Evolutionary conservation across 495 filamentous ascomycete genomes (phyloP).

Genomic region (Penicillium herquei): DNA sequence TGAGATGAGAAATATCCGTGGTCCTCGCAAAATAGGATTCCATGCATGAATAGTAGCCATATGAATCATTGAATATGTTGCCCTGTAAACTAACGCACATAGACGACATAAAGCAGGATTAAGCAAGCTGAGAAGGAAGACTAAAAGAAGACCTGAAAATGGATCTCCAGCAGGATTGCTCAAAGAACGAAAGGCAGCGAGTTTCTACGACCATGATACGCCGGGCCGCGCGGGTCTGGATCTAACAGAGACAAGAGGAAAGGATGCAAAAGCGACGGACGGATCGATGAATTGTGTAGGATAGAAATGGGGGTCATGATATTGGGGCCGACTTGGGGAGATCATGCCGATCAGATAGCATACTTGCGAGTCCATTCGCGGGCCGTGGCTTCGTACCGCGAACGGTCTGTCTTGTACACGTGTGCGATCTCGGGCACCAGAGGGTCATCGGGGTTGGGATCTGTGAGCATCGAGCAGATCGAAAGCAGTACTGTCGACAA

Average conservation of each 20-base stretch:
- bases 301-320: constrained; percentile 8
- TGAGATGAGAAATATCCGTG: not conserved
- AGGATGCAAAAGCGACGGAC: constrained; percentile 35
- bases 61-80: constrained; percentile 46
- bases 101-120: constrained; percentile 6
- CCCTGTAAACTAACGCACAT: constrained; percentile 25
- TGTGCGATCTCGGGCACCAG: constrained; percentile 98
- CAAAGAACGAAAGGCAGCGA: constrained; percentile 12
- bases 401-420: constrained; percentile 98
- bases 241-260: constrained; percentile 35
- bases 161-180: too few species aligned
- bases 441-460: constrained; percentile 98
- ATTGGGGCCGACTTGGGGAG: constrained; percentile 21
- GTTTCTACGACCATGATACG: constrained; percentile 50
- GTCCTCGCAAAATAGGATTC: constrained; percentile 29
- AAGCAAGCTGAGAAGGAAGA: constrained; percentile 18
- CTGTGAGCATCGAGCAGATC: constrained; percentile 99
- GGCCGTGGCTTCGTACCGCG: constrained; percentile 92
- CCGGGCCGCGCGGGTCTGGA: constrained; percentile 44
- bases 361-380: constrained; percentile 99
- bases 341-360: constrained; percentile 61
- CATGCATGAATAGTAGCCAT: constrained; percentile 48
- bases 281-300: constrained; percentile 23
- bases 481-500: constrained; percentile 76
- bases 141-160: constrained; percentile 17